Base-by-base conservation (phyloP, 1,284 basidiomycete species). In the Ganoderma lucidum region DNA sequence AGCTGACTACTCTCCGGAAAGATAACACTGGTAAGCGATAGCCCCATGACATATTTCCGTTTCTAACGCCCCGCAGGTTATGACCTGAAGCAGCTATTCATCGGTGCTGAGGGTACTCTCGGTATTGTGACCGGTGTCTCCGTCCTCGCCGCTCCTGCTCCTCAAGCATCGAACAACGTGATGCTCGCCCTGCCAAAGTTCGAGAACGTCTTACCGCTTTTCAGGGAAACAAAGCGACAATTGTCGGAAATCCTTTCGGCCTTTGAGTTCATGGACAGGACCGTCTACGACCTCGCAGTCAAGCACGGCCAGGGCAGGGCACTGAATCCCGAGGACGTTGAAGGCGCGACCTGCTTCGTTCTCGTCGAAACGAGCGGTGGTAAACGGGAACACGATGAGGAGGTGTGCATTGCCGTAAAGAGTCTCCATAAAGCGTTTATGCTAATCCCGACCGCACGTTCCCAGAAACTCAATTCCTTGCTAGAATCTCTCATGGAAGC, bases 1-100 rank as follows among this genome's bases (percentile, higher is more conserved):
- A 93, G 72, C 82, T 97, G 44, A 90, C 93, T 8, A 90, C 92
- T 39, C 83, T 99, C 69, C 89, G 98, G 62, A 99, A 99, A 83
- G 98, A 99, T 82, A 99, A 99, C 81, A 99, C 98, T 2, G 97
- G 96, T 93, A 77, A 12, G 39, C 58, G 44, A 6, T 42, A 9
- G 4, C n/a, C 23, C 2, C 32, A 19, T 14, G 0, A n/a, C 14
- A 17, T 32, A 1, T 8, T 32, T 42, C 4, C 19, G 3, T 23
- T 48, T n/a, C 60, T 53, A 53, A 65, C 62, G 19, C 59, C 55
- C 58, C 63, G 35, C 73, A 96, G 96, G 97, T n/a, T 97, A 98
- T 79, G 98, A 99, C 80, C 86, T 99, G 63, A 99, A 99, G 82
- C 98, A 99, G 80, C 88, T 99, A 8, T 99, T 99, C 81, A 98